Evolutionary conservation across 768 basidiomycete species (phyloP), one percentile per base, ranked within the genome.

Genomic region (Auricularia sp.): DNA sequence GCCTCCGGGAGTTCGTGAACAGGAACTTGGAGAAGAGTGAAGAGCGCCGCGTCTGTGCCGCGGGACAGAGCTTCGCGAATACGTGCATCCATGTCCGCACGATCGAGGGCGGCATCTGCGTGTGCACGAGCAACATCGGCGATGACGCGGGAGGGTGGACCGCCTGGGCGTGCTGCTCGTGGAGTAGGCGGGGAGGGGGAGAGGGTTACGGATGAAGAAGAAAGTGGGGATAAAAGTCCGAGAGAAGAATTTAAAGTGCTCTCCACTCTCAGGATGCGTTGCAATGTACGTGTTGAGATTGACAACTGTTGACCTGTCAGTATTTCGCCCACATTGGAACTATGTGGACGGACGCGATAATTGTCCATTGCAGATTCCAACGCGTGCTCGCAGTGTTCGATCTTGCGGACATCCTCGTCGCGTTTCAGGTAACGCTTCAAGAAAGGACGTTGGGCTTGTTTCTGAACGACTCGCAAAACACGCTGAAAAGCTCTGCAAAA

Each of bases 361-460:
- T 85, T 77, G n/a, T 74, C 73, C 47, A 87, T 71, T 3, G 83
- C 82, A 44, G 87, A 82, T 33, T 77, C 76, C 24, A 91, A 76
- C 1, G 77, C 77, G 11, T 80, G 76, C 62, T 85, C 81, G 62
- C 85, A 87, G 2, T 71, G 74, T 0, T 72, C 69, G 44, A 91
- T 82, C 37, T 82, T 80, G 2, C 77, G 75, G 16, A 80, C 71
- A 35, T 86, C 86, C 67, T 92, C 89, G 45, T 89, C 86, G 54
- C 88, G 82, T 71, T 85, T 85, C 45, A 93, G 79, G 70, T 89
- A 92, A 3, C 89, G 80, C 73, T 90, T 89, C 67, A 93, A 74
- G 76, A 91, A 92, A 0, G 90, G 87, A 1, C 89, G 77, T 51
- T 82, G 77, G 16, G 79, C 76, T 67, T 90, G 85, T 68, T 83